Percentiles rank a stretch among this genome's conserved stretches.
These are phyloP conservation scores for Fusarium zealandicum DNA, from an alignment of 2,329 filamentous ascomycete species.

Conservation along the genomic window DNA sequence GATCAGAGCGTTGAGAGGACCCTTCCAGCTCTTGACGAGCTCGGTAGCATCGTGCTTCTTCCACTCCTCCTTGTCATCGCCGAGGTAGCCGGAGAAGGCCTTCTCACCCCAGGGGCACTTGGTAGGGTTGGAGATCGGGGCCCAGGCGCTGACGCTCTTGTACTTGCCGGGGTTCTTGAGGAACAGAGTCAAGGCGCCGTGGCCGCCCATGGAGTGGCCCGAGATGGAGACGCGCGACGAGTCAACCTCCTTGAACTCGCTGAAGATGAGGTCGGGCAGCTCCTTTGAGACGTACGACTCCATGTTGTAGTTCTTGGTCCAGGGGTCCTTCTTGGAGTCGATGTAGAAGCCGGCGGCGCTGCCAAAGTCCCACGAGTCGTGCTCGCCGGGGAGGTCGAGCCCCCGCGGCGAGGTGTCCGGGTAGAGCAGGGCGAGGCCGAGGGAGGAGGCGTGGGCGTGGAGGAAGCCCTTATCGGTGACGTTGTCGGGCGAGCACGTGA, in stretches of 20 bases:
- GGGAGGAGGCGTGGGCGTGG: slow-evolving; percentile 79
- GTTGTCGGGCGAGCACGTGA: slow-evolving; percentile 94
- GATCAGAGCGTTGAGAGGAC: slow-evolving; percentile 77
- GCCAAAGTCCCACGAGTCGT: slow-evolving; percentile 91
- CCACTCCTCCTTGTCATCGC: slow-evolving; percentile 78
- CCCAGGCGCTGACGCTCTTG: slow-evolving; percentile 87
- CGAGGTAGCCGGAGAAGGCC: slow-evolving; percentile 91
- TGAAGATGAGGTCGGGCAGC: slow-evolving; percentile 80
- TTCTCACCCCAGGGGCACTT: slow-evolving; percentile 95
- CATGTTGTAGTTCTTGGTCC: slow-evolving; percentile 85
- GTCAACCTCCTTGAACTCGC: slow-evolving; percentile 75
- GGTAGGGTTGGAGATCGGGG: slow-evolving; percentile 86
- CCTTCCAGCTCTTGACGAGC: slow-evolving; percentile 78
- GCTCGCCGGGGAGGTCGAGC: slow-evolving; percentile 80
- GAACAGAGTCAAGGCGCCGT: slow-evolving; percentile 91
- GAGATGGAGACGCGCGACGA: slow-evolving; percentile 77
- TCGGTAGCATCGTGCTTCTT: slow-evolving; percentile 92
- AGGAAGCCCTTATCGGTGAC: slow-evolving; percentile 87
- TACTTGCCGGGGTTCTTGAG: slow-evolving; percentile 91
- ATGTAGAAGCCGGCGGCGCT: slow-evolving; percentile 94
- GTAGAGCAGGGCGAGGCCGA: slow-evolving; percentile 90
- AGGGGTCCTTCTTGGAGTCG: slow-evolving; percentile 80
- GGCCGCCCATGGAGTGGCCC: slow-evolving; percentile 96
- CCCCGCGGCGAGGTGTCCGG: slow-evolving; percentile 95
- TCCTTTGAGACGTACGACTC: slow-evolving; percentile 90